Percentiles rank a stretch among this genome's conserved stretches.
These are phyloP conservation scores for Baffinella frigidus DNA, from an alignment of 208 protist genomes.

Conservation along the genomic window DNA sequence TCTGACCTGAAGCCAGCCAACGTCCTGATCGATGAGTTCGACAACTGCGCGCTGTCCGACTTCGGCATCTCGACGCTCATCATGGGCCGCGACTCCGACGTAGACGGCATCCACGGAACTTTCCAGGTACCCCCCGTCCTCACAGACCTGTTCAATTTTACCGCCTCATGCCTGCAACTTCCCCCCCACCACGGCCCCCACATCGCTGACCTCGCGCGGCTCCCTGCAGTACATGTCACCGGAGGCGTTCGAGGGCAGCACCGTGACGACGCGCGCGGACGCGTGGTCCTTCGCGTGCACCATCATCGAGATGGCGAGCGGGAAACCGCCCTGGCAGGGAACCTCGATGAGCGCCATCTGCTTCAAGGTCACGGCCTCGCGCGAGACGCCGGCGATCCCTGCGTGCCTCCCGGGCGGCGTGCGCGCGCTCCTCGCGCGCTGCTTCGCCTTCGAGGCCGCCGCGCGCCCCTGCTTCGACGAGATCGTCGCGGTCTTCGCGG, in stretches of 20 bases:
- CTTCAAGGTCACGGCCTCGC: not conserved
- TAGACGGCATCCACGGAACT: not conserved
- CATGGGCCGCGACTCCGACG: not conserved
- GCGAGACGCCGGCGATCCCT: not conserved
- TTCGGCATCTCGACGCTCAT: not conserved
- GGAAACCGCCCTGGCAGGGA: not conserved
- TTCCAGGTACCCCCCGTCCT: no score
- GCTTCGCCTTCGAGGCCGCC: not conserved
- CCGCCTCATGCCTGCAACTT: no score
- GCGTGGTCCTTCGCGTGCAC: not conserved
- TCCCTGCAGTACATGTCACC: not conserved
- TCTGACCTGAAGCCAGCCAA: not conserved
- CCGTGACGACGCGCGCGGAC: not conserved
- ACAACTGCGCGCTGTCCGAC: not conserved
- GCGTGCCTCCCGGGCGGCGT: not conserved
- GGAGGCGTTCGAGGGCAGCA: not conserved
- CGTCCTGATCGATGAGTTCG: not conserved
- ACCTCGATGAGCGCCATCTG: not conserved
- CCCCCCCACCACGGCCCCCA: no score
- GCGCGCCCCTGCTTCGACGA: not conserved
- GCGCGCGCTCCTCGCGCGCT: not conserved
- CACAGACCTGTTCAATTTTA: no score
- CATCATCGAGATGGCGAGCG: conserved; percentile 12
- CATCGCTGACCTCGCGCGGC: no score
- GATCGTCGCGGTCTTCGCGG: not conserved